Percentiles rank a stretch among this genome's conserved stretches.
Evolutionary conservation across 2,329 filamentous ascomycete genomes (phyloP).

Genomic region (Eurotiales sp.): DNA sequence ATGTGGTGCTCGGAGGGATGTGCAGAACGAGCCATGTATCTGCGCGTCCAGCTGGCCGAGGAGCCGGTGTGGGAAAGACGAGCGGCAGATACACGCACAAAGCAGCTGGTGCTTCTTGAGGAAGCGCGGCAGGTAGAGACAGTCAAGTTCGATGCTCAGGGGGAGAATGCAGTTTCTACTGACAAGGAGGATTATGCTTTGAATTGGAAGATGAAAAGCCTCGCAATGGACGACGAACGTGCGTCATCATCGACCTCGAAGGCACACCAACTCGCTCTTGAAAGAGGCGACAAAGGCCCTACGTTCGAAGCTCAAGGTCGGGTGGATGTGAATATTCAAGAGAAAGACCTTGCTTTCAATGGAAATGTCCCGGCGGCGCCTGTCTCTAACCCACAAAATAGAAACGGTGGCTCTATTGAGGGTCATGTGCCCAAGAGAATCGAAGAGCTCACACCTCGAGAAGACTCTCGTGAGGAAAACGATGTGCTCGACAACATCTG

Average conservation of each 20-base stretch:
- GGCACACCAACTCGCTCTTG: conserved; percentile 31
- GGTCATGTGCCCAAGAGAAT: conserved; percentile 34
- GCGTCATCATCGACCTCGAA: conserved; percentile 9
- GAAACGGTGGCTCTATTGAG: conserved; percentile 39
- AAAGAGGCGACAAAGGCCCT: conserved; percentile 31
- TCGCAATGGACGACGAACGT: conserved; percentile 27
- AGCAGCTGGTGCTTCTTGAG: conserved; percentile 61
- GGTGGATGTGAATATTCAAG: conserved; percentile 31
- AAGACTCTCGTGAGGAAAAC: conserved; percentile 54
- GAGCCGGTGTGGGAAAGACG: conserved; percentile 80
- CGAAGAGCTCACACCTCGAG: conserved; percentile 22
- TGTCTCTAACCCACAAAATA: conserved; percentile 29
- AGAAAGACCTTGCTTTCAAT: conserved; percentile 21
- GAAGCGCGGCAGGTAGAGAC: conserved; percentile 48
- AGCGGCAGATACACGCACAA: conserved; percentile 44
- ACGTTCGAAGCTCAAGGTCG: conserved; percentile 25
- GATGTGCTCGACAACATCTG: conserved; percentile 37
- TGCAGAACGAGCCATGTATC: conserved; percentile 73
- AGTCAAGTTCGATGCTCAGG: conserved; percentile 17
- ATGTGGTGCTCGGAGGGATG: conserved; percentile 84
- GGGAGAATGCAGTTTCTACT: conserved; percentile 17
- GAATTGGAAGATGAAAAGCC: conserved; percentile 21
- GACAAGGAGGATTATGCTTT: conserved; percentile 17
- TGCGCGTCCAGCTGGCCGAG: conserved; percentile 83
- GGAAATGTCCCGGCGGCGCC: conserved; percentile 25